Evolutionary conservation across 1,139 yeast genomes (phyloP).

Genomic region (Pichia sp.): DNA sequence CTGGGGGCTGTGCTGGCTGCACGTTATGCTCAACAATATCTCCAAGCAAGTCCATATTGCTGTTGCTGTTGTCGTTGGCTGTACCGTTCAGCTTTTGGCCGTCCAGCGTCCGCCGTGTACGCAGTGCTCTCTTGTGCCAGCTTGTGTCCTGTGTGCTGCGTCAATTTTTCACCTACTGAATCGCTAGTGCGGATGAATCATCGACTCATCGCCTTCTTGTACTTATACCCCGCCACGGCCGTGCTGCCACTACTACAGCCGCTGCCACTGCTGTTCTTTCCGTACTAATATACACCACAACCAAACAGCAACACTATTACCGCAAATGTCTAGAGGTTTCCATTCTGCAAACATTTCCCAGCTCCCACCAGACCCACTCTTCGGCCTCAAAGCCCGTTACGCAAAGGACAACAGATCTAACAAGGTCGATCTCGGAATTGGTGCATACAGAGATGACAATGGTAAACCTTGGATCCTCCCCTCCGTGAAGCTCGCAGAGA

Average conservation of each 20-base stretch:
- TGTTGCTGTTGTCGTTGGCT: background rate
- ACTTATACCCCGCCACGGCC: no score
- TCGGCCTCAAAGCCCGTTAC: conserved; percentile 75
- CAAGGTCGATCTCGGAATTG: conserved; percentile 83
- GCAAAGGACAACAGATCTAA: conserved; percentile 51
- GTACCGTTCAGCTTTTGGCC: background rate
- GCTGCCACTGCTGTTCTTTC: no score
- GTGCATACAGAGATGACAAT: conserved; percentile 88
- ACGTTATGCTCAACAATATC: conserved; percentile 67
- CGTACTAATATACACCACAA: background rate
- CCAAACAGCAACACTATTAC: background rate
- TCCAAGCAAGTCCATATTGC: conserved; percentile 63
- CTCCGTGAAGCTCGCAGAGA: conserved; percentile 71
- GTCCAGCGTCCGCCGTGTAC: no score
- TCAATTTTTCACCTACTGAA: no score
- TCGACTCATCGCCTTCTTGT: no score
- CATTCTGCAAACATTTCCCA: conserved; percentile 42
- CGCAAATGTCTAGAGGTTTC: conserved; percentile 22
- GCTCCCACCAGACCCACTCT: conserved; percentile 73
- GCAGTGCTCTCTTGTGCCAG: conserved; percentile 19
- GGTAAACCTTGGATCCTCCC: conserved; percentile 96
- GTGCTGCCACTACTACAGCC: no score
- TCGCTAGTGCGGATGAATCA: no score
- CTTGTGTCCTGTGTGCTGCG: no score
- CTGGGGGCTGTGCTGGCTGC: conserved; percentile 43